Percentiles rank a stretch among this genome's conserved stretches.
Evolutionary conservation across 1,284 basidiomycete genomes (phyloP).

Genomic region (Sporisorium exsertum): DNA sequence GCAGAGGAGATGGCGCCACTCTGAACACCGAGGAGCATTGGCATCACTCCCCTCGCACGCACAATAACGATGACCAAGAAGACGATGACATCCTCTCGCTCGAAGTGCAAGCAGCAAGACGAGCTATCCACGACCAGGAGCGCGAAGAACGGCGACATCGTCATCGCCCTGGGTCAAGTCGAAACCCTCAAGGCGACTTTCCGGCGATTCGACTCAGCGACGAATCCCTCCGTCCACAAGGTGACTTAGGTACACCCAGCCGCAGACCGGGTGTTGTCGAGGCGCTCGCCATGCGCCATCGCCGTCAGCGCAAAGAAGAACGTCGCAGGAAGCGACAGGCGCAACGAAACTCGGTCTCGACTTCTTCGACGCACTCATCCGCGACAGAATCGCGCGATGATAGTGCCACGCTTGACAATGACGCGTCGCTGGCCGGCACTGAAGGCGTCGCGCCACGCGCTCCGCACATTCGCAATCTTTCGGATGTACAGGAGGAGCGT

Average conservation of each 20-base stretch:
- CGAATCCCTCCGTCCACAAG: conserved; percentile 13
- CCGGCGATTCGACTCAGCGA: conserved; percentile 42
- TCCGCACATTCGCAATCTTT: conserved; percentile 29
- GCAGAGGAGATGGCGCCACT: conserved; percentile 5
- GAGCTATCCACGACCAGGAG: conserved; percentile 34
- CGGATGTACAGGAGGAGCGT: conserved; percentile 43
- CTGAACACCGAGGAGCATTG: conserved; percentile 3
- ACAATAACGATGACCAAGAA: not conserved
- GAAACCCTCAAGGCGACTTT: conserved; percentile 17
- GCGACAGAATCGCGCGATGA: conserved; percentile 1
- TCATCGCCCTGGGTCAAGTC: not conserved
- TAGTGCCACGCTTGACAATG: not conserved
- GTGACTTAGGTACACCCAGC: conserved; percentile 12
- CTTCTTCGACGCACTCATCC: conserved; percentile 19
- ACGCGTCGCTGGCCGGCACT: not conserved
- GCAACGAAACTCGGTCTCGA: conserved; percentile 25
- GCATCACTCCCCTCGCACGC: not conserved
- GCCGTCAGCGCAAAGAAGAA: conserved; percentile 22
- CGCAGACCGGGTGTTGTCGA: conserved; percentile 47
- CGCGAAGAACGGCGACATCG: conserved; percentile 4
- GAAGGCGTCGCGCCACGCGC: conserved; percentile 7
- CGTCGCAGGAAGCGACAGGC: conserved; percentile 26
- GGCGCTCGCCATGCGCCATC: conserved; percentile 47
- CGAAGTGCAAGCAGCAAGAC: conserved; percentile 32
- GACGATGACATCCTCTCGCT: conserved; percentile 27